Base-by-base conservation (phyloP, 768 basidiomycete species). In the Tulasnella sp. region DNA sequence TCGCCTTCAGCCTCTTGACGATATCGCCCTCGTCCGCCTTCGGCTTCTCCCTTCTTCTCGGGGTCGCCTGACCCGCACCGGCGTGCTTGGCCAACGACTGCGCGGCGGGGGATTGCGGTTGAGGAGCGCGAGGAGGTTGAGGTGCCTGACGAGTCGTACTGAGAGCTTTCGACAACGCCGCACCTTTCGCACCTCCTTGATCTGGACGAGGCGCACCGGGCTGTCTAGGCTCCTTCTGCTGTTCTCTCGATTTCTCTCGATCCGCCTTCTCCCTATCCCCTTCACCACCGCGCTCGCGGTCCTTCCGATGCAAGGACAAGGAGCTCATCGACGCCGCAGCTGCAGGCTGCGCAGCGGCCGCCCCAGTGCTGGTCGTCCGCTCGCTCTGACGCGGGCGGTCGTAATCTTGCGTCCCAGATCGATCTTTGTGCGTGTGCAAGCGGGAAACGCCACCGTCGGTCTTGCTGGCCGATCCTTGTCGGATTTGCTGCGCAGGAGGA, bases 1-100 rank as follows among this genome's bases (percentile, higher is more conserved):
- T 99, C 80, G 91, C 91, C 81, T 94, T 91, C 79, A 99, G 83
- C 22, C 96, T 90, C 80, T 90, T 91, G 78, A 99, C 91, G 77
- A 98, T 95, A 80, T 98, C 96, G 19, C 80, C 80, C 79, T 92
- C 91, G 68, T 91, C 90, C 75, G 86, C 86, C 85, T 93, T 91
- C 14, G 58, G 34, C 86, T 95, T 95, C 83, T 96, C 93, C 77
- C 95, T 85, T 80, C 96, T 84, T 78, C 96, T 85, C 17, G 45
- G 71, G 67, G 69, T 79, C 72, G 78, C 80, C 78, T 64, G 78
- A 77, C 77, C 52, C 52, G 52, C 22, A 54, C 52, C 80, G 78
- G 75, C 81, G 68, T 39, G 80, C 72, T 58, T 82, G 38, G 81
- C 78, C 25, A 75, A 38, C 15, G 74, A 75, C 40, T 88, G 84